These are phyloP conservation scores for Solanum okadae DNA, from an alignment of 257 asterid species.

Conservation along the genomic window DNA sequence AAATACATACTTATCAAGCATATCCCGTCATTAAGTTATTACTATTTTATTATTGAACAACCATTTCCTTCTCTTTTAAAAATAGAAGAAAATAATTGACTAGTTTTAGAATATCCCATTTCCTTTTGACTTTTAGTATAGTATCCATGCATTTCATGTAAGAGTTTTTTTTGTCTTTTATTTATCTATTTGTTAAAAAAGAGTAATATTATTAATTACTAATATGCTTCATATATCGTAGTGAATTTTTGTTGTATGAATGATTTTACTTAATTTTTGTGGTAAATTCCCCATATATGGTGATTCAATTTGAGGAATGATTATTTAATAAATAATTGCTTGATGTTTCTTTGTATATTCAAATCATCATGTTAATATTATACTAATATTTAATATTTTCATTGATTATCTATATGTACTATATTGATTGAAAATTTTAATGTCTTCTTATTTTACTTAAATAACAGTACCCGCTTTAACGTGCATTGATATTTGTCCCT, in stretches of 20 bases:
- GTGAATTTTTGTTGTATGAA: not conserved
- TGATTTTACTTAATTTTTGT: not conserved
- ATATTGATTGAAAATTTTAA: not conserved
- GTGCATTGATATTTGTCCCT: not conserved
- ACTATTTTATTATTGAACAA: not conserved
- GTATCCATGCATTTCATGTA: not conserved
- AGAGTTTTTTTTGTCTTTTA: not conserved
- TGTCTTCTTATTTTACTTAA: not conserved
- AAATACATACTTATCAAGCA: not conserved
- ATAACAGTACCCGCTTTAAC: not conserved
- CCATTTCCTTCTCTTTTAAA: not conserved
- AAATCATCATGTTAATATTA: not conserved
- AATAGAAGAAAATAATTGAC: not conserved
- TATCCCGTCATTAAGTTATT: not conserved
- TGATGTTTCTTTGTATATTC: not conserved
- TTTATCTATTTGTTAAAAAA: not conserved
- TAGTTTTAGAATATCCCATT: not conserved
- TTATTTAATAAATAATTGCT: not conserved
- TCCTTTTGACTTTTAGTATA: not conserved
- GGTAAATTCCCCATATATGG: not conserved
- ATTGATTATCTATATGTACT: not conserved
- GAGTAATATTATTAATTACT: not conserved
- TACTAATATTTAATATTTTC: not conserved
- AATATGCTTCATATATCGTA: not conserved
- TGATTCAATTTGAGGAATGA: not conserved